phyloP scores from a whole-genome alignment of 441 rosid species.

The Populus trichocarpa region DNA sequence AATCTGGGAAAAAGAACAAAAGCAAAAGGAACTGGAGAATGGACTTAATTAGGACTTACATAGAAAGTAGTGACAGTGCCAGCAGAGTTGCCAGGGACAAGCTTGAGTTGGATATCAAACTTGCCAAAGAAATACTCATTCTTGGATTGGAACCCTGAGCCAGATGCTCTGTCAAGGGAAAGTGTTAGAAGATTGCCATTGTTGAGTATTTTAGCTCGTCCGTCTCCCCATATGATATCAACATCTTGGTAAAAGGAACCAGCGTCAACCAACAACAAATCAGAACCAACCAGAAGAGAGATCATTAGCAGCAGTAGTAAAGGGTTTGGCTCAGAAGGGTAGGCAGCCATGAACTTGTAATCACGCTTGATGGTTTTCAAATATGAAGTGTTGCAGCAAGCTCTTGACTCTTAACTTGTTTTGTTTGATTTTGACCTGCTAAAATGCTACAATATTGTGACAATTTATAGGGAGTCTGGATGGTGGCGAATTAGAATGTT shows the following conservation, averaged over 20 bases:
- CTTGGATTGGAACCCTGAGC: slow-evolving; percentile 54
- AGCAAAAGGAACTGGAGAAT: not conserved
- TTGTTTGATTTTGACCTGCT: not conserved
- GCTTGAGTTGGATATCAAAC: slow-evolving; percentile 50
- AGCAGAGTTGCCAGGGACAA: slow-evolving; percentile 48
- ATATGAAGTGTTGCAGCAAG: not conserved
- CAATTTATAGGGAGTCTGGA: slow-evolving; percentile 6
- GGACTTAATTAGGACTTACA: slow-evolving; percentile 20
- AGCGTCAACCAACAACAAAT: slow-evolving; percentile 19
- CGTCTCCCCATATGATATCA: slow-evolving; percentile 45
- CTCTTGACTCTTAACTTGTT: not conserved
- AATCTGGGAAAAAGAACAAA: not conserved
- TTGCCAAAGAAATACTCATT: slow-evolving; percentile 41
- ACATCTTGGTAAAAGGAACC: slow-evolving; percentile 30
- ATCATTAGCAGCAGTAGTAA: slow-evolving; percentile 4
- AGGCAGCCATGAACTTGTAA: slow-evolving; percentile 10
- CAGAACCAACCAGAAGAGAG: slow-evolving; percentile 10
- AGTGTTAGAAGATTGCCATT: slow-evolving; percentile 44
- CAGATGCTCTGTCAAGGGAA: slow-evolving; percentile 41
- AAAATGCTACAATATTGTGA: not conserved
- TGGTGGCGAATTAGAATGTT: not conserved
- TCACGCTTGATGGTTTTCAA: not conserved
- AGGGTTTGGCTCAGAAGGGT: not conserved
- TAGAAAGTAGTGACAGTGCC: slow-evolving; percentile 43
- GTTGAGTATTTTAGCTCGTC: slow-evolving; percentile 43